Conservation (phyloP, 495 filamentous ascomycete genomes). For the Pseudevernia furfuracea region DNA sequence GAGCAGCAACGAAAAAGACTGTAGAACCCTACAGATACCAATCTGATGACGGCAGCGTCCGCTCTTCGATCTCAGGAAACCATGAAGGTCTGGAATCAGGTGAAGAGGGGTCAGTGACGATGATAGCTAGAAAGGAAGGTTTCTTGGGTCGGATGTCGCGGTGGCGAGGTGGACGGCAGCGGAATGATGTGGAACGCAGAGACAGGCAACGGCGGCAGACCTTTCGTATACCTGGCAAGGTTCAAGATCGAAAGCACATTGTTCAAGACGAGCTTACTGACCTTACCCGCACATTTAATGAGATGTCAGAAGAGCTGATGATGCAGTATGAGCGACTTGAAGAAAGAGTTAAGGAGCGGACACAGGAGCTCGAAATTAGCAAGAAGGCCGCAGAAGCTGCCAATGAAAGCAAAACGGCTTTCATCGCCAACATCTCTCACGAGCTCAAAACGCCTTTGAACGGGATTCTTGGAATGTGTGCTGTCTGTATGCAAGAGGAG, state of each 20-base stretch:
- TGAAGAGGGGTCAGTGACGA: constrained; percentile 13
- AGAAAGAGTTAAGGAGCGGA: constrained; percentile 74
- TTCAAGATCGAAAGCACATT: constrained; percentile 63
- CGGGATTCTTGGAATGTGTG: constrained; percentile 87
- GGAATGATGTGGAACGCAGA: constrained; percentile 19
- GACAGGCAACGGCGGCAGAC: constrained; percentile 43
- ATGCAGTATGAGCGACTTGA: constrained; percentile 79
- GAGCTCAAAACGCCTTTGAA: constrained; percentile 90
- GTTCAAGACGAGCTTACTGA: constrained; percentile 85
- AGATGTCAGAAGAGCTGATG: constrained; percentile 84
- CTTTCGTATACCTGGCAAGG: constrained; percentile 79
- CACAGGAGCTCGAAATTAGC: constrained; percentile 73
- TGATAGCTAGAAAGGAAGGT: constrained; percentile 38
- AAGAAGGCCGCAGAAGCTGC: constrained; percentile 88
- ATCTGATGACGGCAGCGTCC: constrained; percentile 30
- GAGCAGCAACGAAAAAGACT: constrained; percentile 69
- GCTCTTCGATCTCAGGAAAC: constrained; percentile 32
- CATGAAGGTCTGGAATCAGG: constrained; percentile 28
- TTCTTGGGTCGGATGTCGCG: constrained; percentile 31
- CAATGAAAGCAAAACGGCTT: constrained; percentile 89
- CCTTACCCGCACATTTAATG: constrained; percentile 79
- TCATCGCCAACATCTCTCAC: constrained; percentile 94
- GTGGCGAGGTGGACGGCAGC: constrained; percentile 27
- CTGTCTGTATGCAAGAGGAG: constrained; percentile 84
- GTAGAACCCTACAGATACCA: constrained; percentile 48